Evolutionary conservation across 306 rosid species (phyloP), one percentile per base, ranked within the genome.

Genomic region (Morella rubra): DNA sequence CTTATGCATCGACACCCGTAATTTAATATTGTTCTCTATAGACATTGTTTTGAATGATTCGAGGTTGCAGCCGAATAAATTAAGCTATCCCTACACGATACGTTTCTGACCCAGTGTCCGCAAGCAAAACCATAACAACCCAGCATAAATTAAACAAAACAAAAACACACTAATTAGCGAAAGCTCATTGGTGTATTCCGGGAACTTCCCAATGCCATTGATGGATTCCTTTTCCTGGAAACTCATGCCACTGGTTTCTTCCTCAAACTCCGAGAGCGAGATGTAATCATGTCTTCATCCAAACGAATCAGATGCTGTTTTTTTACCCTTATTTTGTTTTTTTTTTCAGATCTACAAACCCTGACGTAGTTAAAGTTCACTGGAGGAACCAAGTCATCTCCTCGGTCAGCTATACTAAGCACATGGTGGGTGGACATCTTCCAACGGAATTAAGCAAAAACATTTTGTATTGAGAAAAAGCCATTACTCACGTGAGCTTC

Each of bases 131-230:
- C 53, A 69, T 74, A 81, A 81, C 69, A 71, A 67, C 73, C 76
- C 19, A 54, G 61, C 72, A 69, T 64, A 49, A 19, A 46, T 55
- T 78, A 8, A 24, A 18, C 19, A 52, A 16, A 52, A 16, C 19
- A 2, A 19, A 52, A 52, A 52, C 7, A 52, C 15, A 19, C 15
- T 12, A 52, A 16, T 60, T 10, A 32, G 37, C 37, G 3, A 32
- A 32, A 32, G 37, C 37, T 32, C 3, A 32, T 32, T 32, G 0
- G 3, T 32, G 37, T 32, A 32, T 32, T 32, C 3, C 37, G 37
- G 41, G 73, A 49, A 42, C 65, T 81, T 84, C 58, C 78, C 88
- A 14, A 81, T 51, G 83, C 84, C 47, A 2, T 2, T 32, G 37
- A 14, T 77, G 41, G 3, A 5, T 49, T 49, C 53, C 53, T 9